These are phyloP conservation scores for Limnomonas spitsbergensis DNA, from an alignment of 139 green algal species.

Conservation along the genomic window DNA sequence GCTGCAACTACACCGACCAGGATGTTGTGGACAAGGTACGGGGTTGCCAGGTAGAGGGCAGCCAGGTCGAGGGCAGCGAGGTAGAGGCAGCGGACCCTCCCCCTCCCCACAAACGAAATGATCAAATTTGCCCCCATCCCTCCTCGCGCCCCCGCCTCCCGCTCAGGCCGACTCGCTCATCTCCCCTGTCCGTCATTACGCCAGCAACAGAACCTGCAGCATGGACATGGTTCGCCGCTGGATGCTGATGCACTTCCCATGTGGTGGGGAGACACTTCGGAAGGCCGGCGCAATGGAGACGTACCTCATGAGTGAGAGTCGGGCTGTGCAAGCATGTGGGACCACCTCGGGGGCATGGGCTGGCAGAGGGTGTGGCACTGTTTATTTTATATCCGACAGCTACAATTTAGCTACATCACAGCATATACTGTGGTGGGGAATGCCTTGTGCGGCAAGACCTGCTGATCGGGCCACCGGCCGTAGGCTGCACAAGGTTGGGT, in stretches of 20 bases:
- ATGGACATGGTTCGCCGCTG: neutral
- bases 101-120: neutral
- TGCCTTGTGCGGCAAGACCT: too few relatives aligned
- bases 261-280: neutral
- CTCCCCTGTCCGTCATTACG: neutral
- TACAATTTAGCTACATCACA: too few relatives aligned
- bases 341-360: too few relatives aligned
- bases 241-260: constrained; percentile 20
- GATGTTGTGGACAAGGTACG: neutral
- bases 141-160: neutral
- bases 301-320: constrained; percentile 7
- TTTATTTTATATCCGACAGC: too few relatives aligned
- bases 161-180: neutral
- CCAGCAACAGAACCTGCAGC: neutral
- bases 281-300: neutral
- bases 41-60: neutral
- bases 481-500: too few relatives aligned
- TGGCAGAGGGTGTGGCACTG: too few relatives aligned
- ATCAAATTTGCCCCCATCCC: neutral
- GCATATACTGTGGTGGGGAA: too few relatives aligned
- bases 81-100: neutral
- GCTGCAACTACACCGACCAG: constrained; percentile 14
- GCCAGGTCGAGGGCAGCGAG: neutral
- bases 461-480: too few relatives aligned
- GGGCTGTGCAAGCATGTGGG: too few relatives aligned